Percentiles rank a stretch among this genome's conserved stretches.
These are phyloP conservation scores for Sporothrix schenckii DNA, from an alignment of 2,329 filamentous ascomycete genomes.

Conservation along the genomic window DNA sequence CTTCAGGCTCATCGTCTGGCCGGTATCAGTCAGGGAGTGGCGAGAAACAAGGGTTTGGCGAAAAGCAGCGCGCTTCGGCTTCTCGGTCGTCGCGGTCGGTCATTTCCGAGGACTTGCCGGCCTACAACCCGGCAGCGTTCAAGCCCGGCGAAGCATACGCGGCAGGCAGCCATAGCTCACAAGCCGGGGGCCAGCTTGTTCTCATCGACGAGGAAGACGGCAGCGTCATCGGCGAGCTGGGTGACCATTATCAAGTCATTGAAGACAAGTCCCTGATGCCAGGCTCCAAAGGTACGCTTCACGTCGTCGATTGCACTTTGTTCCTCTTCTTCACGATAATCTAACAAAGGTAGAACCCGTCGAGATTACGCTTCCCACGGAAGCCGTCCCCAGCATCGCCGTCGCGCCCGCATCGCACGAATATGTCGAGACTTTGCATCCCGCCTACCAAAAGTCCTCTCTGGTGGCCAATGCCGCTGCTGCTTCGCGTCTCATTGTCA, in stretches of 20 bases:
- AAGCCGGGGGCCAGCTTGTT: constrained; percentile 76
- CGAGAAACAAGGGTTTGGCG: neutral
- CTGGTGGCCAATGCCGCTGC: constrained; percentile 85
- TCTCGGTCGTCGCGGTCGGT: constrained; percentile 41
- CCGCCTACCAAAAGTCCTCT: constrained; percentile 85
- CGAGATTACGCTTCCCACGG: constrained; percentile 72
- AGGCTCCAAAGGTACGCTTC: constrained; percentile 79
- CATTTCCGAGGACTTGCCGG: constrained; percentile 52
- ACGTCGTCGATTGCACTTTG: no score
- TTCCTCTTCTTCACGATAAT: neutral
- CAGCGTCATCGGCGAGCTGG: constrained; percentile 80
- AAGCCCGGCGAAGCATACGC: constrained; percentile 78
- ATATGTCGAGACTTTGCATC: constrained; percentile 79
- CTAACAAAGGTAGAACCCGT: constrained; percentile 65
- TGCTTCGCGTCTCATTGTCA: constrained; percentile 90
- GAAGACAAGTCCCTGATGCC: constrained; percentile 75
- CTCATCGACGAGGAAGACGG: constrained; percentile 95
- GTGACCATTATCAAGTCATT: constrained; percentile 46
- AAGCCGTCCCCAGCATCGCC: constrained; percentile 65
- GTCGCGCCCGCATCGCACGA: constrained; percentile 69
- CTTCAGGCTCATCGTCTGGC: constrained; percentile 28
- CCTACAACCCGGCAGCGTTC: constrained; percentile 82
- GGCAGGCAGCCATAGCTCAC: constrained; percentile 60
- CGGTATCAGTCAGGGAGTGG: neutral
- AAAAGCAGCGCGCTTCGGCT: constrained; percentile 25